A percentile compares a stretch with the other conserved stretches of the same genome.
Evolutionary conservation across 2,329 filamentous ascomycete genomes (phyloP).

Genomic region (Beauveria caledonica): DNA sequence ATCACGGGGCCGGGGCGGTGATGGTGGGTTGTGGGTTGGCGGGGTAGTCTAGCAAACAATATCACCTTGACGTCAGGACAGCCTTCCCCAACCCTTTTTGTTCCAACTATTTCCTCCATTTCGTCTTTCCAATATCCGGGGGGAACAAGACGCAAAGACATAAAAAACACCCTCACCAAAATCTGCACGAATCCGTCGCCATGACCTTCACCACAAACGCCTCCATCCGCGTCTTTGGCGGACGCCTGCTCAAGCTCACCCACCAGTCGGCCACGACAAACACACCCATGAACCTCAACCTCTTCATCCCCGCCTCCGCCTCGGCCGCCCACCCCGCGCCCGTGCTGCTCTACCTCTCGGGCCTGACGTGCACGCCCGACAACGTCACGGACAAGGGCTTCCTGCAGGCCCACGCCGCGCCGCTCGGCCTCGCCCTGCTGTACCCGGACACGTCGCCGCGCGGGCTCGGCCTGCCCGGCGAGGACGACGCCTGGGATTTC

Average conservation of each 20-base stretch:
- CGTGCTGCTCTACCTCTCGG: slow-evolving; percentile 86
- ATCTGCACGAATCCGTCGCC: slow-evolving; percentile 17
- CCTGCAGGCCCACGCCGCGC: slow-evolving; percentile 74
- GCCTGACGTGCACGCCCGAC: slow-evolving; percentile 89
- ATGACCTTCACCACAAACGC: slow-evolving; percentile 88
- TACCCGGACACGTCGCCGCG: slow-evolving; percentile 94
- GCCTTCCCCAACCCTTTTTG: not conserved
- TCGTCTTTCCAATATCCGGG: not conserved
- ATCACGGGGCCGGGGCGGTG: slow-evolving; percentile 4
- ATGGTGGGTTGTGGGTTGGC: not conserved
- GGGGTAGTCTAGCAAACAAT: not conserved
- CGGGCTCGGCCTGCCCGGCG: slow-evolving; percentile 70
- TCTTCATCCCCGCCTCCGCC: slow-evolving; percentile 77
- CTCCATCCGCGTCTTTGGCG: slow-evolving; percentile 85
- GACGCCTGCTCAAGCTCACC: slow-evolving; percentile 87
- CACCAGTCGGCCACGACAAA: slow-evolving; percentile 72
- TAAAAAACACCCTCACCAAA: not conserved
- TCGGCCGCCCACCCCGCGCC: slow-evolving; percentile 51
- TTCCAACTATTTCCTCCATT: not conserved
- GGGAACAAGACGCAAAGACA: not conserved
- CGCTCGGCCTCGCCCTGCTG: slow-evolving; percentile 80
- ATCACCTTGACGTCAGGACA: slow-evolving; percentile 5
- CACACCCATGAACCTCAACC: slow-evolving; percentile 86
- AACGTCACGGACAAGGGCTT: slow-evolving; percentile 79
- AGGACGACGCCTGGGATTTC: slow-evolving; percentile 87